Evolutionary conservation across 768 basidiomycete genomes (phyloP).

Genomic region (Kwoniella heveanensis): DNA sequence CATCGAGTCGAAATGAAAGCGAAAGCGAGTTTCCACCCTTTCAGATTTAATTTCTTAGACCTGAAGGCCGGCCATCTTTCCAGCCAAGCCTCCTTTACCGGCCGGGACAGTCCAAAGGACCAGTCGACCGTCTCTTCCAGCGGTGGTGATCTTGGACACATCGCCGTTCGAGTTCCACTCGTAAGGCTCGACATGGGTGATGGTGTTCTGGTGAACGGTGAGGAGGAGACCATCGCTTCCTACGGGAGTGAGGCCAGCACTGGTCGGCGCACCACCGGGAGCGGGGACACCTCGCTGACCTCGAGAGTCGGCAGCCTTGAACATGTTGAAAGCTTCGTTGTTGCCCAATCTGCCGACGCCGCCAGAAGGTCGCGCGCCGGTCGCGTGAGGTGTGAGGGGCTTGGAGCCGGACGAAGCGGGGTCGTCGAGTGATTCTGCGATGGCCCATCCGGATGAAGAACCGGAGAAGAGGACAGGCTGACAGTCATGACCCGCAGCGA

Average conservation of each 20-base stretch:
- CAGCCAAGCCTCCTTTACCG: conserved; percentile 60
- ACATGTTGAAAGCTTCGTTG: conserved; percentile 89
- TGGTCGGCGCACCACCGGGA: conserved; percentile 40
- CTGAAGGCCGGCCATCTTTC: conserved; percentile 39
- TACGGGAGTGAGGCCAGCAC: conserved; percentile 50
- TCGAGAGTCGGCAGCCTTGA: conserved; percentile 85
- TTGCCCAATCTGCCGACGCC: conserved; percentile 70
- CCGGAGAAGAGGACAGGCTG: conserved; percentile 88
- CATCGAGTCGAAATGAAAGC: not conserved
- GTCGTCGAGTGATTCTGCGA: conserved; percentile 81
- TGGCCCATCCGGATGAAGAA: conserved; percentile 72
- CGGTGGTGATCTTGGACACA: conserved; percentile 79
- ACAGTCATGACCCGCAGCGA: conserved; percentile 97
- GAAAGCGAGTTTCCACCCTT: not conserved
- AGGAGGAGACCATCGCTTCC: conserved; percentile 71
- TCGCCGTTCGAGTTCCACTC: conserved; percentile 62
- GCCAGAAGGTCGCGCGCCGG: conserved; percentile 54
- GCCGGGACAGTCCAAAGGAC: conserved; percentile 84
- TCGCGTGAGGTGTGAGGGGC: conserved; percentile 59
- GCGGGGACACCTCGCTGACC: conserved; percentile 58
- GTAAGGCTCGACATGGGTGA: conserved; percentile 84
- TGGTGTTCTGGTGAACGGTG: conserved; percentile 97
- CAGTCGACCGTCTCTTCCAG: conserved; percentile 88
- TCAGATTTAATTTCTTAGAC: conserved; percentile 2
- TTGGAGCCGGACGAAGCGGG: conserved; percentile 62